Evolutionary conservation across 805 yeast species (phyloP).

Genomic region (Nakazawaea wyomingensis): DNA sequence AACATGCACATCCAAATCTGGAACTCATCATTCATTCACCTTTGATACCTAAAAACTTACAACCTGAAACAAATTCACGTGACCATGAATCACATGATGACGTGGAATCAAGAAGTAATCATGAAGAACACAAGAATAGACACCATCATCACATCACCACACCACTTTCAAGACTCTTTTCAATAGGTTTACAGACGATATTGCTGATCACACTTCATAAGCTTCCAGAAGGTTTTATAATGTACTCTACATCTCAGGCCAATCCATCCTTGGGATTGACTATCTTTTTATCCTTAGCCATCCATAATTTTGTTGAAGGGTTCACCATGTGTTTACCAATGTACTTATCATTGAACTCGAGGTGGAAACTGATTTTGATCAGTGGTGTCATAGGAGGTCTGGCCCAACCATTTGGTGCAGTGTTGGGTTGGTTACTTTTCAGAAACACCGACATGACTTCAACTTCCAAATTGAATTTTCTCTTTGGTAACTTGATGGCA

Average conservation of each 20-base stretch:
- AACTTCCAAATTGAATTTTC: conserved; percentile 30
- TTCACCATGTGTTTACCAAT: conserved; percentile 90
- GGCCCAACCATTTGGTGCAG: conserved; percentile 88
- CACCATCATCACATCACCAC: conserved; percentile 82
- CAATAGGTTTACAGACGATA: conserved; percentile 88
- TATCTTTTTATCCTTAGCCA: conserved; percentile 76
- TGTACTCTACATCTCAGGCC: conserved; percentile 68
- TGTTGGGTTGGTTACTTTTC: conserved; percentile 55
- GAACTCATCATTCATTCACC: conserved; percentile 28
- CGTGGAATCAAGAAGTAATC: conserved; percentile 14
- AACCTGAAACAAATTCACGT: too few relatives aligned
- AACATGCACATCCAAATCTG: conserved; percentile 21
- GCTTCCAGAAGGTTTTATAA: conserved; percentile 91
- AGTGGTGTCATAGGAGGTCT: conserved; percentile 72
- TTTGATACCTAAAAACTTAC: conserved; percentile 15
- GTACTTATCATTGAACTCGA: conserved; percentile 65
- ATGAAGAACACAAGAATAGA: conserved; percentile 29
- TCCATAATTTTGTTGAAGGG: conserved; percentile 93
- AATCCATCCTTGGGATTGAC: conserved; percentile 70
- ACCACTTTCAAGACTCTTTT: conserved; percentile 69
- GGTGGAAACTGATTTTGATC: conserved; percentile 56
- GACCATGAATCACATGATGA: too few relatives aligned
- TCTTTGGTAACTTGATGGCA: conserved; percentile 63
- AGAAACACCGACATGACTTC: conserved; percentile 31
- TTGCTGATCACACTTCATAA: conserved; percentile 85